phyloP scores from a whole-genome alignment of 768 basidiomycete species.

The Daedaleopsis sinensis region DNA sequence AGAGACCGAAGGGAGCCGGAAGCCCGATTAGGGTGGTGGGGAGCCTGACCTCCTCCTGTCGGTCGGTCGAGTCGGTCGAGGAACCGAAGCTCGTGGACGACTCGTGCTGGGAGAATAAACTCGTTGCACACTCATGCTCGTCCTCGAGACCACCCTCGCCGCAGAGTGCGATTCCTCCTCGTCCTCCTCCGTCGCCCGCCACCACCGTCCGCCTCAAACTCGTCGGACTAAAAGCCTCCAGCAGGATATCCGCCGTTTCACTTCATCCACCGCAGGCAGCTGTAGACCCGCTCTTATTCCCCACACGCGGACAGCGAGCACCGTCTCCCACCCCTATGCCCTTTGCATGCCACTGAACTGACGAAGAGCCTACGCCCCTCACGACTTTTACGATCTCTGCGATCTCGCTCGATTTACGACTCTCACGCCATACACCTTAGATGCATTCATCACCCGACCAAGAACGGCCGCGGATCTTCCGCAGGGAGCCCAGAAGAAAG shows the following conservation, averaged over 20 bases:
- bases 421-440: slow-evolving; percentile 6
- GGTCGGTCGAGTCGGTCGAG: not conserved
- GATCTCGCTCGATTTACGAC: slow-evolving; percentile 1
- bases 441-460: not conserved
- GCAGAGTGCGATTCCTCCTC: not conserved
- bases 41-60: not conserved
- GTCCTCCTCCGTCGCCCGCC: not conserved
- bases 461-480: slow-evolving; percentile 16
- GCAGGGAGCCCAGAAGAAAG: slow-evolving; percentile 21
- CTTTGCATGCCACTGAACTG: not conserved
- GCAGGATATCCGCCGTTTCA: slow-evolving; percentile 12
- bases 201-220: not conserved
- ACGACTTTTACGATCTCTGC: slow-evolving; percentile 16
- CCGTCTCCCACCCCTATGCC: not conserved
- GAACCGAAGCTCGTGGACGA: slow-evolving; percentile 5
- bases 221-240: not conserved
- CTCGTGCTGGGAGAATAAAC: slow-evolving; percentile 8
- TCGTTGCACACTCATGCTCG: slow-evolving; percentile 14
- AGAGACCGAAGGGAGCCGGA: not conserved
- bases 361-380: not conserved
- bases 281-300: not conserved
- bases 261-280: slow-evolving; percentile 12
- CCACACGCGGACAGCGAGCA: not conserved
- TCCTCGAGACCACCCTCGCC: not conserved
- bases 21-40: not conserved